Percentiles rank a stretch among this genome's conserved stretches.
Evolutionary conservation across 345 rosid genomes (phyloP).

Genomic region (Clarkia xantiana): DNA sequence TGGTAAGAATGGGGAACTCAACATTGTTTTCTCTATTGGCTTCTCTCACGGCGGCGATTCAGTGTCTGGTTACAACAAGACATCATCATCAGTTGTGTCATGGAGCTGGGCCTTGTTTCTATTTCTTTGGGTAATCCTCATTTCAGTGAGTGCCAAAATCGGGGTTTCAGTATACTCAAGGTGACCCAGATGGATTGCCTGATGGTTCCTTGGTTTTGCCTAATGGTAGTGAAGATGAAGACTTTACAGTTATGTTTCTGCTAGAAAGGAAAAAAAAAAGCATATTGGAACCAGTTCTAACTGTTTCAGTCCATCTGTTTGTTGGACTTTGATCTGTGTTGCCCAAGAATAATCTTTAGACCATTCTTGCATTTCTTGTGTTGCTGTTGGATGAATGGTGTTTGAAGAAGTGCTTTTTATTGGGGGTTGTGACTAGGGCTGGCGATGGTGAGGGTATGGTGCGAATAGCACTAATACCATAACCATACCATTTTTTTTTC

Average conservation of each 20-base stretch:
- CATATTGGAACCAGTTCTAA: too few species aligned
- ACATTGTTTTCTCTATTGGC: conserved; percentile 35
- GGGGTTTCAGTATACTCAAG: conserved; percentile 38
- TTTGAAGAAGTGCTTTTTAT: too few species aligned
- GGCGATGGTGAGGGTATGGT: too few species aligned
- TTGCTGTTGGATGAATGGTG: too few species aligned
- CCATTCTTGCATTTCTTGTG: too few species aligned
- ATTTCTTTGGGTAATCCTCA: conserved; percentile 58
- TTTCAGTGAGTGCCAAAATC: conserved; percentile 51
- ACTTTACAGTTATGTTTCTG: not conserved
- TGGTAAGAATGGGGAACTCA: conserved; percentile 42
- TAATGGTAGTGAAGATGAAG: not conserved
- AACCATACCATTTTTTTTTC: too few species aligned
- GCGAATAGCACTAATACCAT: too few species aligned
- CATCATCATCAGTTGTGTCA: conserved; percentile 12
- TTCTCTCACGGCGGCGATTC: conserved; percentile 22
- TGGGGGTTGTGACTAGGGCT: too few species aligned
- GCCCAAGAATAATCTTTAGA: too few species aligned
- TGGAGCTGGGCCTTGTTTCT: conserved; percentile 30
- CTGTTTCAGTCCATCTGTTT: conserved; percentile 1
- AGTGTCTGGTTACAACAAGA: not conserved
- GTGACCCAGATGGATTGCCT: conserved; percentile 11
- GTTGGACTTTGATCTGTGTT: not conserved
- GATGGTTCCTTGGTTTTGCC: not conserved
- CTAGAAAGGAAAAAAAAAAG: conserved; percentile 1